Evolutionary conservation across 306 rosid genomes (phyloP).

Genomic region (apple (Malus domestica)): ASM211411v1 NC_041801.1:10576501-10577000

Average conservation of each 20-base stretch:
- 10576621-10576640: background rate
- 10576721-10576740: background rate
- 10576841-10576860: background rate
- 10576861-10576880: background rate
- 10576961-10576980: background rate
- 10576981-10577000: background rate
- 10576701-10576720: background rate
- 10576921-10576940: background rate
- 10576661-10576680: background rate
- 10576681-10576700: background rate
- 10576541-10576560: too few relatives aligned
- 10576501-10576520: too few relatives aligned
- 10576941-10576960: background rate
- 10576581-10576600: background rate
- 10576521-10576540: too few relatives aligned
- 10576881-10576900: background rate
- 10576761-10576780: background rate
- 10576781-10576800: background rate
- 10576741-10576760: background rate
- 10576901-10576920: background rate
- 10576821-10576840: background rate
- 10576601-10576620: background rate
- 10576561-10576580: background rate
- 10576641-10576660: background rate
- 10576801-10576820: background rate